These are phyloP conservation scores for Talaromyces proteolyticus DNA, from an alignment of 495 filamentous ascomycete genomes.

Conservation along the genomic window DNA sequence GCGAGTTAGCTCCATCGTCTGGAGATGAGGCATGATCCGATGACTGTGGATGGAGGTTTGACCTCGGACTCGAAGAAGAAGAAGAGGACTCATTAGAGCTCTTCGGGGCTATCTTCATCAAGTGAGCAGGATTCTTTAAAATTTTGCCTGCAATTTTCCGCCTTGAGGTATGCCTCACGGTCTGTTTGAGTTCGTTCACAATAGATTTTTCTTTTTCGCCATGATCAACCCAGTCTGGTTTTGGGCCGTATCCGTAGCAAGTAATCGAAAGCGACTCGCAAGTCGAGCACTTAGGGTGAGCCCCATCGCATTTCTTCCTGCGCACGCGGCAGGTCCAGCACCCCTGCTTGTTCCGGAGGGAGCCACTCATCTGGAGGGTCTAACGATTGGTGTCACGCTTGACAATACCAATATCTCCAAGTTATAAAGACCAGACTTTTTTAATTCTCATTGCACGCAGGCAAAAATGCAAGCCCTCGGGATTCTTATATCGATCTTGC, in stretches of 20 bases:
- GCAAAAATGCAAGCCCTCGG: too few relatives aligned
- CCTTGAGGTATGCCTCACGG: neutral
- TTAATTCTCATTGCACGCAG: too few relatives aligned
- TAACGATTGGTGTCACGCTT: too few relatives aligned
- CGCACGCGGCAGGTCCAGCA: constrained; percentile 80
- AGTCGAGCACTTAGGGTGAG: constrained; percentile 44
- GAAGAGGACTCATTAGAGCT: neutral
- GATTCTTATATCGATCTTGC: too few relatives aligned
- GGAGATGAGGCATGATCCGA: neutral
- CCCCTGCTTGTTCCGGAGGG: constrained; percentile 28
- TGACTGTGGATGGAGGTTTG: neutral
- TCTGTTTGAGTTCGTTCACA: neutral
- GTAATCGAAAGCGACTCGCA: constrained; percentile 1
- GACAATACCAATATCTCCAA: too few relatives aligned
- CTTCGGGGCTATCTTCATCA: neutral
- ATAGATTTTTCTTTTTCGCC: neutral
- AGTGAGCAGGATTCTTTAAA: neutral
- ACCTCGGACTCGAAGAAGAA: neutral
- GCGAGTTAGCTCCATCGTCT: neutral
- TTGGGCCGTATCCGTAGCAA: constrained; percentile 4
- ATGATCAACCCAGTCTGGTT: constrained; percentile 3
- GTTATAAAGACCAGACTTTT: too few relatives aligned
- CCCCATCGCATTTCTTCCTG: constrained; percentile 94
- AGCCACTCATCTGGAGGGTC: neutral
- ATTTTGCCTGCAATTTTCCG: neutral